phyloP scores from a whole-genome alignment of 208 protist species.

The Balamuthia mandrillaris region DNA sequence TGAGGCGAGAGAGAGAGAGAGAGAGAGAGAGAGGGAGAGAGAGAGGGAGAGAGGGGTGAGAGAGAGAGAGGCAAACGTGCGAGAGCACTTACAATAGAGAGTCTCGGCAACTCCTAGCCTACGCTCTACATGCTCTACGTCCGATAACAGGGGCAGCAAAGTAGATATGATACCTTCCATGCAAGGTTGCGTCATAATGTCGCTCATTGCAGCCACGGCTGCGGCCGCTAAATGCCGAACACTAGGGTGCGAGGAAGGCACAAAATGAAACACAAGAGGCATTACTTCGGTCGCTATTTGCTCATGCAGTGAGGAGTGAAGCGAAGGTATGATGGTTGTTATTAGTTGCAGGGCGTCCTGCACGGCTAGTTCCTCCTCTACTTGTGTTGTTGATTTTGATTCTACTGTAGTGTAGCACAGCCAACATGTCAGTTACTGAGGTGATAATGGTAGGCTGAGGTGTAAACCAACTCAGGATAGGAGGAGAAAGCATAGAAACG shows the following conservation, averaged over 20 bases:
- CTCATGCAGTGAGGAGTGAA: not conserved
- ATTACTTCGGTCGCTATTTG: not conserved
- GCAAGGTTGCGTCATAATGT: not conserved
- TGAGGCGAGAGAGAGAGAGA: not conserved
- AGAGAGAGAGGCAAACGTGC: not conserved
- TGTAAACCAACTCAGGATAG: too few species aligned
- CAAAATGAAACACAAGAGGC: not conserved
- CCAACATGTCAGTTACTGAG: too few species aligned
- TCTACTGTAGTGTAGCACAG: too few species aligned
- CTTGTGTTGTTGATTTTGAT: too few species aligned
- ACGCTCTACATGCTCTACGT: not conserved
- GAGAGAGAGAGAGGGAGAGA: too few species aligned
- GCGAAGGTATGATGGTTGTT: not conserved
- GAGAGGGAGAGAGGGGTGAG: too few species aligned
- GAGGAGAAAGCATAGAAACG: too few species aligned
- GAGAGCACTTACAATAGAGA: not conserved
- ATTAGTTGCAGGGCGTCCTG: not conserved
- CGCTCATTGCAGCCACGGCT: not conserved
- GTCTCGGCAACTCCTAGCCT: conserved; percentile 6
- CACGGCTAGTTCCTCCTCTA: too few species aligned
- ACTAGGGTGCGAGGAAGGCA: not conserved
- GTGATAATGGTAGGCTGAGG: too few species aligned
- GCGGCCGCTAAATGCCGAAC: not conserved
- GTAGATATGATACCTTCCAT: not conserved
- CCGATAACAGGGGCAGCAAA: conserved; percentile 38